Conservation (phyloP, 2,329 filamentous ascomycete species). For the Harringtonia lauricola region DNA sequence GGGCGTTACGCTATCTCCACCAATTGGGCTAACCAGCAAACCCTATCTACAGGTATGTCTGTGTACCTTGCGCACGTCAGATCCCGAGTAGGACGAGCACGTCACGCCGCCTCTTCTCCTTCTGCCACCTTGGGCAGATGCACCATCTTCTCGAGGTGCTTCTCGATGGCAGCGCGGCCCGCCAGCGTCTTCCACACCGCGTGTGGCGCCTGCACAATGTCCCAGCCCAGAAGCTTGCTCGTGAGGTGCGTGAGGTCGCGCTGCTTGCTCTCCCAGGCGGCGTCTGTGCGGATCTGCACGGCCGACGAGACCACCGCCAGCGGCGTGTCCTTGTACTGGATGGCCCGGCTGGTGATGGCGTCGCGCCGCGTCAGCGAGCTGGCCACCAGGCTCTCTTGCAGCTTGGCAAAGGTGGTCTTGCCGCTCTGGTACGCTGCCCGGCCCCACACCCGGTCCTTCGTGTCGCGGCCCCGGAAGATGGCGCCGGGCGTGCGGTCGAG, state of each 20-base stretch:
- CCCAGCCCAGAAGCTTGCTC: constrained; percentile 69
- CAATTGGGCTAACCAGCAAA: too few relatives aligned
- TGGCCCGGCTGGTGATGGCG: constrained; percentile 63
- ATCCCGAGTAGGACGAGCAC: too few relatives aligned
- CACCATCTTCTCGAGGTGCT: constrained; percentile 62
- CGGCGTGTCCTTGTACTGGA: constrained; percentile 66
- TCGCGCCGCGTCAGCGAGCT: constrained; percentile 77
- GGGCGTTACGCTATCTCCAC: too few relatives aligned
- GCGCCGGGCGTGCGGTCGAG: constrained; percentile 71
- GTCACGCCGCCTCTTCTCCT: too few relatives aligned
- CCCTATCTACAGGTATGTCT: too few relatives aligned
- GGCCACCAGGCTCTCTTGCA: constrained; percentile 88
- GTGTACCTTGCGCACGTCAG: too few relatives aligned
- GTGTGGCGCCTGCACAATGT: constrained; percentile 77
- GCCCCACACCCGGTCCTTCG: constrained; percentile 78
- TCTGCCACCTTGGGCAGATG: constrained; percentile 5
- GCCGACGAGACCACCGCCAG: constrained; percentile 78
- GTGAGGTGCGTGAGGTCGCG: constrained; percentile 74
- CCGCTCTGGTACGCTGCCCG: constrained; percentile 66
- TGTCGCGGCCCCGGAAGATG: constrained; percentile 67
- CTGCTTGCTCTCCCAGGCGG: constrained; percentile 74
- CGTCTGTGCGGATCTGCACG: constrained; percentile 51
- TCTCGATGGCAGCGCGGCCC: constrained; percentile 67
- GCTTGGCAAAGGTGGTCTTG: constrained; percentile 77
- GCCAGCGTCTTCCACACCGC: constrained; percentile 71